phyloP scores from a whole-genome alignment of 768 basidiomycete genomes.

The Suillus ampliporus region DNA sequence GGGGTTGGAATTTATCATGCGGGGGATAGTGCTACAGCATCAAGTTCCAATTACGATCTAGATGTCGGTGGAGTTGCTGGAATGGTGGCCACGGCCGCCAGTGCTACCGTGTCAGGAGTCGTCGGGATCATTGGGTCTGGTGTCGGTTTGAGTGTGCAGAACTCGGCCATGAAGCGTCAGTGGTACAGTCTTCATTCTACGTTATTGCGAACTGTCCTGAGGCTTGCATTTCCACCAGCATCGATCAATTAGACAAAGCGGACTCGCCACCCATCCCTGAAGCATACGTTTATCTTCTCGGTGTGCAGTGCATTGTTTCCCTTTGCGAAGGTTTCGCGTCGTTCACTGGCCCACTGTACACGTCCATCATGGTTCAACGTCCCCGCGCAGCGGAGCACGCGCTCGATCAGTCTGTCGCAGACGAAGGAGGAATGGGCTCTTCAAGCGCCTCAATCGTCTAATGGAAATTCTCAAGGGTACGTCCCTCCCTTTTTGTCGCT shows the following conservation, averaged over 20 bases:
- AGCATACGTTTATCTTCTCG: slow-evolving; percentile 90
- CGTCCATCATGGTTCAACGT: slow-evolving; percentile 66
- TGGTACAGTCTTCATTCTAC: slow-evolving; percentile 58
- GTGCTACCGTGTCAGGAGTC: slow-evolving; percentile 82
- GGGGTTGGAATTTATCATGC: slow-evolving; percentile 68
- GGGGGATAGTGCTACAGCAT: slow-evolving; percentile 23
- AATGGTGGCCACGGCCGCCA: slow-evolving; percentile 83
- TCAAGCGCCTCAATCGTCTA: slow-evolving; percentile 64
- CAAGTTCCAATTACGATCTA: slow-evolving; percentile 53
- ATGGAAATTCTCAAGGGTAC: slow-evolving; percentile 81
- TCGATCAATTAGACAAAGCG: slow-evolving; percentile 97
- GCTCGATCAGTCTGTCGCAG: slow-evolving; percentile 55
- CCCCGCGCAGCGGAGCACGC: slow-evolving; percentile 62
- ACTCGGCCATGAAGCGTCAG: slow-evolving; percentile 86
- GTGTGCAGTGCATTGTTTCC: slow-evolving; percentile 84
- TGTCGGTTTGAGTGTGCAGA: slow-evolving; percentile 71
- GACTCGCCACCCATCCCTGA: slow-evolving; percentile 95
- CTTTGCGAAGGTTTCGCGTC: slow-evolving; percentile 86
- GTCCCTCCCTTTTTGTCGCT: slow-evolving; percentile 13
- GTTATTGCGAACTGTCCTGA: background rate
- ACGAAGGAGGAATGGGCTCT: slow-evolving; percentile 66
- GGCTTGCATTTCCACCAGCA: slow-evolving; percentile 52
- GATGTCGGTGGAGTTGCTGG: slow-evolving; percentile 77
- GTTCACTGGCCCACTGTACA: slow-evolving; percentile 79
- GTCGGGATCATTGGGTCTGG: slow-evolving; percentile 84